Base-by-base conservation (phyloP, 768 basidiomycete genomes). In the Tephrocybe rancida region DNA sequence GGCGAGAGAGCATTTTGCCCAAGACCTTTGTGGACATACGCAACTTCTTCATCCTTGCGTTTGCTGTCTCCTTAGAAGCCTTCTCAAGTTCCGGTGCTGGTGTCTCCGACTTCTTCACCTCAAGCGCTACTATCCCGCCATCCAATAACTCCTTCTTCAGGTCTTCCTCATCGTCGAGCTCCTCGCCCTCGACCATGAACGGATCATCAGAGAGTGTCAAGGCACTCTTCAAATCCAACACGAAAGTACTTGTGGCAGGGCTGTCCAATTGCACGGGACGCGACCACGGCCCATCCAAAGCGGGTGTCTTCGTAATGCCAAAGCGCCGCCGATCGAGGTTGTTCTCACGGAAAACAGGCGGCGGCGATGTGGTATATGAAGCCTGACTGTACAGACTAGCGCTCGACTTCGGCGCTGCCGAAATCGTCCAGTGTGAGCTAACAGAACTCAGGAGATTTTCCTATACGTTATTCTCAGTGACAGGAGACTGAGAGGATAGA, bases 351-450 rank as follows among this genome's bases (percentile, higher is more conserved):
- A 61, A 61, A 14, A 48, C 25, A 26, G 48, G 50, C n/a, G 48
- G 50, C n/a, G 59, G 61, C 5, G 60, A 58, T 9, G 42, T 18
- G 11, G 13, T 25, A 30, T 57, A 65, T 4, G 62, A 67, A 2
- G 50, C 58, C 26, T 67, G 62, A 35, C 65, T 67, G 44, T 64
- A 65, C 27, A 50, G 27, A 38, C 65, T 67, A 6, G 57, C 59
- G 24, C 55, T 62, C 13, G 64, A 53, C 25, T 60, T 57, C 13
- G 58, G 59, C 25, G 30, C 51, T 43, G 57, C 56, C 16, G 58
- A 59, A n/a, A 55, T 47, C 25, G 56, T 62, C 55, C 56, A 59
- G 19, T 39, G 54, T 21, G 63, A 60, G 29, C 58, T 48, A 9
- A 55, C 43, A 14, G 42, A 18, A 7, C 48, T 49, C 19, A 59